Evolutionary conservation across 495 filamentous ascomycete genomes (phyloP).

Genomic region (Lophiostoma macrostomum): DNA sequence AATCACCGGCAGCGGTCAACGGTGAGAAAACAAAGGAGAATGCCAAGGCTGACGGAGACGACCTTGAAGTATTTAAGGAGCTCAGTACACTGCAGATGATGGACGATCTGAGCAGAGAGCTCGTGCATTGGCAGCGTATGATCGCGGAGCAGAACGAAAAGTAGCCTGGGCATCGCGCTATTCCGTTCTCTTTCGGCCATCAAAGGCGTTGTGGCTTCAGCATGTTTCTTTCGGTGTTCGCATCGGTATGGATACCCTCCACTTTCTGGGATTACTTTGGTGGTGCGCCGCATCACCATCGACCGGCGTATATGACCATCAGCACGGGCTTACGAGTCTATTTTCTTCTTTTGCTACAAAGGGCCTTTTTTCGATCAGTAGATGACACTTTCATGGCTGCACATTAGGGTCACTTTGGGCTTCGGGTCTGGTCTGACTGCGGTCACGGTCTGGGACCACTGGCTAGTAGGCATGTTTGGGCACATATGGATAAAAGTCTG

Average conservation of each 20-base stretch:
- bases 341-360: not conserved
- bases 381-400: no score
- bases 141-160: conserved; percentile 25
- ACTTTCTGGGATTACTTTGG: conserved; percentile 11
- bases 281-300: not conserved
- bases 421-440: no score
- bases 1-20: conserved; percentile 29
- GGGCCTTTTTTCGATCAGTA: no score
- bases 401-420: no score
- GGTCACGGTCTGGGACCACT: not conserved
- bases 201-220: conserved; percentile 1
- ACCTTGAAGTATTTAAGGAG: conserved; percentile 31
- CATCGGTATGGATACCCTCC: conserved; percentile 21
- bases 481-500: not conserved
- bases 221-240: not conserved
- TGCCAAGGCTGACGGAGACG: conserved; percentile 18
- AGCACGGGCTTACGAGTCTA: not conserved
- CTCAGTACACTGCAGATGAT: conserved; percentile 44
- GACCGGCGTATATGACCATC: not conserved
- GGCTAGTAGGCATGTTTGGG: not conserved
- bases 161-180: not conserved
- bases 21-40: conserved; percentile 25
- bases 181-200: not conserved
- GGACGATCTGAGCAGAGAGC: conserved; percentile 41
- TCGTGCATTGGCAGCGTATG: conserved; percentile 42